A percentile compares a stretch with the other conserved stretches of the same genome.
Evolutionary conservation across 2,329 filamentous ascomycete genomes (phyloP).

Genomic region (Aspergillus melleus): DNA sequence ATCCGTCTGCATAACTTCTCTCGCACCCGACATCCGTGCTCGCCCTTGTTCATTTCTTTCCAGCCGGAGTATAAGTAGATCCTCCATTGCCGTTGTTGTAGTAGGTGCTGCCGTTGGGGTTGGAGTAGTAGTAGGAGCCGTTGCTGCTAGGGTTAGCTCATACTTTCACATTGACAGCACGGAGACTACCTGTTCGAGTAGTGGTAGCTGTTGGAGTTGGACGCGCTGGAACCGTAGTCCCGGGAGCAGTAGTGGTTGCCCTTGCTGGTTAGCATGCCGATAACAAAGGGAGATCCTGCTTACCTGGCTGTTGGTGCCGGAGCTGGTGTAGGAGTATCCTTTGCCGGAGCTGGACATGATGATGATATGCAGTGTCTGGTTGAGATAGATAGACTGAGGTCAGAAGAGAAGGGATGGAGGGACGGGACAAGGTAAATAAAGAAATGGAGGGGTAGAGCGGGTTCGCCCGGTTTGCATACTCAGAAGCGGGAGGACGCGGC

Average conservation of each 20-base stretch:
- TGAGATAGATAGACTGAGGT: background rate
- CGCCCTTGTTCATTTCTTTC: conserved; percentile 25
- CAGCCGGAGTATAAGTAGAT: conserved; percentile 62
- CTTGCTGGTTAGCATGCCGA: conserved; percentile 37
- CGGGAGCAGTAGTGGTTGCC: conserved; percentile 69
- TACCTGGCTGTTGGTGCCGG: conserved; percentile 65
- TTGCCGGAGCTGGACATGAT: conserved; percentile 22
- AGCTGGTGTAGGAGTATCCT: conserved; percentile 42
- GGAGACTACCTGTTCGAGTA: conserved; percentile 61
- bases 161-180: background rate
- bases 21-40: background rate
- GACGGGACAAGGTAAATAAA: background rate
- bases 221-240: conserved; percentile 59
- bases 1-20: background rate
- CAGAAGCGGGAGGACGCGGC: no score
- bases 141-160: conserved; percentile 29
- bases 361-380: background rate
- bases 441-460: no score
- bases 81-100: conserved; percentile 61
- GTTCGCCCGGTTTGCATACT: no score
- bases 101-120: conserved; percentile 68
- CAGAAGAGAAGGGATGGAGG: background rate
- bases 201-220: conserved; percentile 59
- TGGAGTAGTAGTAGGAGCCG: conserved; percentile 73
- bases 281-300: conserved; percentile 8